phyloP scores from a whole-genome alignment of 495 filamentous ascomycete genomes.

The Xanthoparmelia taractica region DNA sequence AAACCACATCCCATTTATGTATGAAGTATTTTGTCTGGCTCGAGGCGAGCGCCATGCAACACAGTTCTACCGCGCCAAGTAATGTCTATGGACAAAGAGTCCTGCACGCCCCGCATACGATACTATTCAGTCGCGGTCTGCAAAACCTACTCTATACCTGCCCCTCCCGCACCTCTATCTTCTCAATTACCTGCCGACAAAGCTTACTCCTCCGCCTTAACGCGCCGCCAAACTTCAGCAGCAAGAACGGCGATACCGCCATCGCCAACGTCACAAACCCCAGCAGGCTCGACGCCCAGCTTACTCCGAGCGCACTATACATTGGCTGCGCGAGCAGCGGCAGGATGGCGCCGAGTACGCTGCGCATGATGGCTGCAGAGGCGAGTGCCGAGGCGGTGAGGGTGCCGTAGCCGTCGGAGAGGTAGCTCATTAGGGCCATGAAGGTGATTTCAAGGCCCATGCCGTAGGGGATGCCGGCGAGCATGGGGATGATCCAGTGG shows the following conservation, averaged over 20 bases:
- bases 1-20: too few species aligned
- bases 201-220: slow-evolving; percentile 37
- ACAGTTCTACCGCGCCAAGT: too few species aligned
- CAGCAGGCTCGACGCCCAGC: slow-evolving; percentile 41
- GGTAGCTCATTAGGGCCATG: slow-evolving; percentile 43
- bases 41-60: too few species aligned
- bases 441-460: slow-evolving; percentile 39
- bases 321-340: slow-evolving; percentile 40
- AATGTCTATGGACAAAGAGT: too few species aligned
- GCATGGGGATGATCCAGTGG: slow-evolving; percentile 37
- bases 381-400: slow-evolving; percentile 39
- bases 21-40: too few species aligned
- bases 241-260: slow-evolving; percentile 31
- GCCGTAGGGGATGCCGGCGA: slow-evolving; percentile 36
- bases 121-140: too few species aligned
- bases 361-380: slow-evolving; percentile 36
- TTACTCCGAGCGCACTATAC: slow-evolving; percentile 36
- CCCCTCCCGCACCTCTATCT: background rate
- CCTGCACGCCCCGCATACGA: too few species aligned
- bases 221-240: slow-evolving; percentile 33
- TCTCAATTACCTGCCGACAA: slow-evolving; percentile 29
- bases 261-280: slow-evolving; percentile 39
- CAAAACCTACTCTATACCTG: too few species aligned
- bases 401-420: slow-evolving; percentile 41
- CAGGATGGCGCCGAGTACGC: slow-evolving; percentile 34